These are phyloP conservation scores for Aspergillus caelatus DNA, from an alignment of 2,329 filamentous ascomycete species.

Conservation along the genomic window DNA sequence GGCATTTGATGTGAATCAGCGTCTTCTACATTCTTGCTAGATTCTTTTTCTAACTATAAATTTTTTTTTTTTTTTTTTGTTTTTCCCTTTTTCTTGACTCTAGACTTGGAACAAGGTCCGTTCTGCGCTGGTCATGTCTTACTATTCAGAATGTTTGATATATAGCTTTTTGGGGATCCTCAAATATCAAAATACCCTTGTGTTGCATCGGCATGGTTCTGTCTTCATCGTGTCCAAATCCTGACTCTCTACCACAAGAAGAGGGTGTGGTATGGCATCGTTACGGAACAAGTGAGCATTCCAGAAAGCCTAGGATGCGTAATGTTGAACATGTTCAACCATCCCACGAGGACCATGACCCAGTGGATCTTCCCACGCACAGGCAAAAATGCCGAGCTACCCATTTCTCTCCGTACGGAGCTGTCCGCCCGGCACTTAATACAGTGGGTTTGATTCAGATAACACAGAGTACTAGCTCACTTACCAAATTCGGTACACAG, in stretches of 20 bases:
- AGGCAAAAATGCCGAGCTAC: neutral
- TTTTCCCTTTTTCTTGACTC: neutral
- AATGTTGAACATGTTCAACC: neutral
- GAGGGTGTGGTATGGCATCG: neutral
- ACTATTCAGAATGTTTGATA: neutral
- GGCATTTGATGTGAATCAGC: constrained; percentile 29
- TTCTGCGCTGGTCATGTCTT: neutral
- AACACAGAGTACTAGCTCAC: neutral
- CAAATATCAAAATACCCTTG: constrained; percentile 2
- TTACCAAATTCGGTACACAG: neutral
- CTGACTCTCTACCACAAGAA: neutral
- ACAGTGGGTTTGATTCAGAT: neutral
- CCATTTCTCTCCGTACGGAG: neutral
- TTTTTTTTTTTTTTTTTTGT: neutral
- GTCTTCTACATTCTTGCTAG: constrained; percentile 10
- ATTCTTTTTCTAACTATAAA: constrained; percentile 14
- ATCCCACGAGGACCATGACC: neutral
- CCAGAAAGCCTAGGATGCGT: neutral
- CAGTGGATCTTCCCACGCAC: neutral
- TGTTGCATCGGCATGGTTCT: neutral
- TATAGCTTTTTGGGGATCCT: neutral
- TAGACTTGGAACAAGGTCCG: constrained; percentile 2
- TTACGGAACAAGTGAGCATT: neutral
- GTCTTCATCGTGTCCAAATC: neutral
- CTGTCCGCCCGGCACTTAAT: neutral